Evolutionary conservation across 768 basidiomycete species (phyloP), one percentile per base, ranked within the genome.

Genomic region (Cyclocybe cylindracea): DNA sequence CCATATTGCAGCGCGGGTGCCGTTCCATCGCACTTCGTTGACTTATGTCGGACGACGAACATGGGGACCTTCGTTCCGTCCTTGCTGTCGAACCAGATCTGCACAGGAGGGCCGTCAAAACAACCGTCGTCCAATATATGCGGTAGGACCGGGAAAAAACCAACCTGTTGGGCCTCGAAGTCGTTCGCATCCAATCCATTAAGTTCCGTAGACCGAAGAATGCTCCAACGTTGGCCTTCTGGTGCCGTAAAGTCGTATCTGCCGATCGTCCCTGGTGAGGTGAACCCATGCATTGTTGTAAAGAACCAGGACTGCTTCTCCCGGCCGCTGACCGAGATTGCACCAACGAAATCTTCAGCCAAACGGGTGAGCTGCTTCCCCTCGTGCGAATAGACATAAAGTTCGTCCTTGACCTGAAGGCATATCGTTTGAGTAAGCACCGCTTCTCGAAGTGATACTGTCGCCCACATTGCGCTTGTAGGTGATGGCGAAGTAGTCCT

Each of bases 31-130:
- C 82, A 74, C 53, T 77, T 70, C 3, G 86, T 89, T 35, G 75
- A 78, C 65, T 86, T 86, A 63, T 88, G 89, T 42, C 84, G 79
- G 16, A 91, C 87, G 55, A 94, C 78, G 61, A 91, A 93, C 91
- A 94, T 92, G 1, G 91, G 91, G 34, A 94, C 74, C 47, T 76
- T 79, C 5, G 89, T 91, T 1, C 89, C 89, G 61, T 93, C 91
- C 66, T 86, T 88, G 67, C 84, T 85, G 14, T 74, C 65, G 61
- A 85, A 93, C 86, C 91, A 94, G 14, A 91, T 86, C 79, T 84
- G 52, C 4, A 39, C 4, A 33, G 24, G 24, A 11, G 11, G 46
- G 31, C 31, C 5, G 19, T 40, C 9, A 35, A 44, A 44, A 6
- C 11, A 39, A 35, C 32, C 16, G 35, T 31, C n/a, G 41, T 42